Evolutionary conservation across 805 yeast species (phyloP).

Genomic region (Candida ortonii): DNA sequence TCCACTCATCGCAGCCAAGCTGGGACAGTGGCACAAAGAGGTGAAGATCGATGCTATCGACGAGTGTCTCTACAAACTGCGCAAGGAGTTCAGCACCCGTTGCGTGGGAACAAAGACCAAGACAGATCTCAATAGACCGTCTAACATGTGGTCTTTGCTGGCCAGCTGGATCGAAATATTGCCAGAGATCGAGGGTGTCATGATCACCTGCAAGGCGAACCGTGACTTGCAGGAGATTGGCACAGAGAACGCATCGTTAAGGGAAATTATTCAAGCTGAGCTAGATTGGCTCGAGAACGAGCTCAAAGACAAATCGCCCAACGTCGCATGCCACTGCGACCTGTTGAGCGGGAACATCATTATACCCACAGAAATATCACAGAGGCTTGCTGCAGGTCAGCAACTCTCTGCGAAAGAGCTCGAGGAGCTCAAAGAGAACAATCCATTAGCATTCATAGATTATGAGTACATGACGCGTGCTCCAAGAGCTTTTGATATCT

Average conservation of each 20-base stretch:
- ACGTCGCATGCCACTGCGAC: constrained; percentile 69
- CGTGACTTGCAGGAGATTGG: constrained; percentile 23
- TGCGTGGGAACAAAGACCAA: neutral
- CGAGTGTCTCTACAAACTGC: constrained; percentile 41
- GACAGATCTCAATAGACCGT: constrained; percentile 27
- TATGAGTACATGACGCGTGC: constrained; percentile 72
- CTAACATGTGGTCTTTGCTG: constrained; percentile 58
- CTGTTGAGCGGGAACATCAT: constrained; percentile 71
- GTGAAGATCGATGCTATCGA: constrained; percentile 47
- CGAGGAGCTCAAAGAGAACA: constrained; percentile 14
- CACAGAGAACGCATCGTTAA: constrained; percentile 15
- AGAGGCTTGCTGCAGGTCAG: constrained; percentile 24
- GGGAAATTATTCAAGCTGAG: constrained; percentile 46
- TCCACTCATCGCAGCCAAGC: constrained; percentile 58
- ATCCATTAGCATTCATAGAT: constrained; percentile 60
- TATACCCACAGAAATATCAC: constrained; percentile 42
- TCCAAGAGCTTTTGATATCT: constrained; percentile 71
- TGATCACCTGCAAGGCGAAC: constrained; percentile 37
- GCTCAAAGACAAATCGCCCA: constrained; percentile 45
- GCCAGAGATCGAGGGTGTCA: constrained; percentile 46
- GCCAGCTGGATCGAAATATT: constrained; percentile 61
- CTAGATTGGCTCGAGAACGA: constrained; percentile 50
- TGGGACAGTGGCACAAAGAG: constrained; percentile 68
- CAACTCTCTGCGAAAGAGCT: constrained; percentile 8
- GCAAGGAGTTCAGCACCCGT: constrained; percentile 23